Percentiles rank a stretch among this genome's conserved stretches.
phyloP scores from a whole-genome alignment of 192 early-diverging fungal species.

The Podila clonocystis region DNA sequence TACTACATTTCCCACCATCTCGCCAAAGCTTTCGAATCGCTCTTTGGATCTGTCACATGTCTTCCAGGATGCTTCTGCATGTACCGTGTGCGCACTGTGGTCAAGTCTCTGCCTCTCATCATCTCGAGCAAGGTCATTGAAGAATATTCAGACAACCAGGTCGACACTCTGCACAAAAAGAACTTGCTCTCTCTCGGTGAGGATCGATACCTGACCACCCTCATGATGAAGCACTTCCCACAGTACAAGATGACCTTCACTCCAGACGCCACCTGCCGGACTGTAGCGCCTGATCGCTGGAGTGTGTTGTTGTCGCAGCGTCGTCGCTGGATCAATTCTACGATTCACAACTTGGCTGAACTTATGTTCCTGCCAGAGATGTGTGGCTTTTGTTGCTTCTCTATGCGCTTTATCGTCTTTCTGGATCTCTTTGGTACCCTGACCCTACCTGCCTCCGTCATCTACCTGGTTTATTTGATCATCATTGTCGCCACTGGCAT shows the following conservation, averaged over 20 bases:
- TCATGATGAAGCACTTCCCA: conserved; percentile 98
- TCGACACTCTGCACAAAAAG: conserved; percentile 98
- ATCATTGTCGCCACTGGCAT: conserved; percentile 71
- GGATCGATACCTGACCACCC: conserved; percentile 96
- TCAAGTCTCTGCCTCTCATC: conserved; percentile 79
- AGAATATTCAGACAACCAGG: conserved; percentile 90
- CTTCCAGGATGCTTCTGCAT: conserved; percentile 89
- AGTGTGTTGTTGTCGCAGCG: conserved; percentile 91
- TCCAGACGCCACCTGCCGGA: conserved; percentile 88
- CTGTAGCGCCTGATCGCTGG: conserved; percentile 93
- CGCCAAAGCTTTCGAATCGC: conserved; percentile 87
- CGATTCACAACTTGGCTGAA: conserved; percentile 95
- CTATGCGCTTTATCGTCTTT: conserved; percentile 97
- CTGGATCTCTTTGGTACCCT: conserved; percentile 89
- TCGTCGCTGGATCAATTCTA: conserved; percentile 99
- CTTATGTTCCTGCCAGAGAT: conserved; percentile 85
- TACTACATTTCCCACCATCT: conserved; percentile 94
- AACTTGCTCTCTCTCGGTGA: conserved; percentile 96
- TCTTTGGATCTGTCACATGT: conserved; percentile 86
- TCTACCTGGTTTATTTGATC: conserved; percentile 83
- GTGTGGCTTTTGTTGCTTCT: conserved; percentile 97
- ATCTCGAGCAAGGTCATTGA: conserved; percentile 81
- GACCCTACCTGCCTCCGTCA: conserved; percentile 81
- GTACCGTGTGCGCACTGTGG: conserved; percentile 79
- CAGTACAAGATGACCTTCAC: conserved; percentile 94